Evolutionary conservation across 176 grass and related monocot species (phyloP), one percentile per base, ranked within the genome.

Genomic region (Rhynchospora pubera): DNA sequence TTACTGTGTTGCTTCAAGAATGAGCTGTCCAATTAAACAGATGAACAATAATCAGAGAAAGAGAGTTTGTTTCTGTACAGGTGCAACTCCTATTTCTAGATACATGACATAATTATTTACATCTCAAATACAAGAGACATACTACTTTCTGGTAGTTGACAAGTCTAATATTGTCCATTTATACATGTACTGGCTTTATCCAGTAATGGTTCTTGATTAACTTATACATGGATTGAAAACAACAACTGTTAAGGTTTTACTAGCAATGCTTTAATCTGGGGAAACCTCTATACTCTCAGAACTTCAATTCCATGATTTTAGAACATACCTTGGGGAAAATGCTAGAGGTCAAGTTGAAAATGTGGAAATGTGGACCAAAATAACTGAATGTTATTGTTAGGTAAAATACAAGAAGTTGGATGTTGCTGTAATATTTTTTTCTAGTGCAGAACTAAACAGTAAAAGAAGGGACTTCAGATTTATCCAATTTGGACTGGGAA

Each of bases 1-100:
- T 99, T 89, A 1, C 91, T 93, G 46, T 95, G 96, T 83, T 95
- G 96, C 86, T 89, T 95, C 85, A 95, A 83, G 84, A 99, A 99
- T 24, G 89, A 99, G 85, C 96, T 99, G 85, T 52, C 3, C 7
- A 12, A 81, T 28, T 65, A 76, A 60, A 85, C 63, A 78, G 34
- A 39, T 39, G 34, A 4, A 39, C 34, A 39, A 39, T 39, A 4
- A 4, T 39, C 34, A 39, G 34, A 39, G 34, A 39, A 39, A 39
- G 34, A 39, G 34, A 39, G 34, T 2, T 39, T 39, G 34, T 39
- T 39, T 39, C 34, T 39, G 34, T 39, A 39, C 2, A 39, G 34
- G 34, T 39, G 34, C 34, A 39, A 39, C 34, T 39, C 34, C 34
- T 39, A 5, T 39, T 39, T 39, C 34, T 39, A 39, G 34, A 39